Conservation (phyloP, 352 stramenopile genomes). For the Blastocystis sp. region DNA sequence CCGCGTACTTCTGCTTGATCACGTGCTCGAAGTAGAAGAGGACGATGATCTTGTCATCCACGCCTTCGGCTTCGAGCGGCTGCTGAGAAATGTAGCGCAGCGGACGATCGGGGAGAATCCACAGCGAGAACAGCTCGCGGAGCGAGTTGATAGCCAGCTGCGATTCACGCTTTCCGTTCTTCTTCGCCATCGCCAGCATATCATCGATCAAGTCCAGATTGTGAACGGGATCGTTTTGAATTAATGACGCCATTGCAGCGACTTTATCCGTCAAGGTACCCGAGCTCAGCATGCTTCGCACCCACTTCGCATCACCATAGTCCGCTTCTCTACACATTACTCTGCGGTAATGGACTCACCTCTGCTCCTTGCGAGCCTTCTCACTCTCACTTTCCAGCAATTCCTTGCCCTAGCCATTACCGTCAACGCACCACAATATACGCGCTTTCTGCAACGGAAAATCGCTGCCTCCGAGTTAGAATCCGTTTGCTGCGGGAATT, state of each 20-base stretch:
- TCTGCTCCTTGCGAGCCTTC: slow-evolving; percentile 33
- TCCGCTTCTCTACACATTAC: slow-evolving; percentile 42
- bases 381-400: slow-evolving; percentile 30
- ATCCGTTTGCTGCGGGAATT: neutral
- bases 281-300: slow-evolving; percentile 78
- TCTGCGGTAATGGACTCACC: neutral
- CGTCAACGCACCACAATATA: neutral
- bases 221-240: slow-evolving; percentile 77
- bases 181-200: slow-evolving; percentile 82
- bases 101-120: slow-evolving; percentile 77
- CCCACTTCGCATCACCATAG: slow-evolving; percentile 52
- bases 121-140: slow-evolving; percentile 82
- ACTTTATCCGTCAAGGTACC: slow-evolving; percentile 81
- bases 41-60: slow-evolving; percentile 36
- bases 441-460: slow-evolving; percentile 43
- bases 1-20: slow-evolving; percentile 53
- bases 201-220: slow-evolving; percentile 76
- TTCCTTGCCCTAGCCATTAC: slow-evolving; percentile 34
- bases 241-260: slow-evolving; percentile 79
- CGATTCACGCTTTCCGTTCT: slow-evolving; percentile 81
- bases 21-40: slow-evolving; percentile 65
- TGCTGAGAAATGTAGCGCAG: slow-evolving; percentile 55
- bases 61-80: slow-evolving; percentile 16
- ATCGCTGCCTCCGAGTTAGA: slow-evolving; percentile 28
- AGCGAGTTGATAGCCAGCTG: slow-evolving; percentile 82